These are phyloP conservation scores for Eucalyptus curtisii DNA, from an alignment of 345 rosid genomes.

Conservation along the genomic window DNA sequence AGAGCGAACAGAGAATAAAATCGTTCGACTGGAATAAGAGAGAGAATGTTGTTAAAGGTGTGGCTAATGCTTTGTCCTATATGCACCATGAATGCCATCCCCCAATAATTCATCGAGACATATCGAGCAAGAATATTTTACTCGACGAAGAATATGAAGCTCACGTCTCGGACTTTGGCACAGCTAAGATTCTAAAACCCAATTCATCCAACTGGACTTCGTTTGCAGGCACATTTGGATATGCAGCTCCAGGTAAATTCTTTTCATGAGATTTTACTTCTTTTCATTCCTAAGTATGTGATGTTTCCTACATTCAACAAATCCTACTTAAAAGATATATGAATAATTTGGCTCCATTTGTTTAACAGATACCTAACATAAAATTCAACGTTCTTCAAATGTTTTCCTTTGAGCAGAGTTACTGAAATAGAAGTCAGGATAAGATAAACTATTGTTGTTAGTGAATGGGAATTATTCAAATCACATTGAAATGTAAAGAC, in stretches of 20 bases:
- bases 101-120: background rate
- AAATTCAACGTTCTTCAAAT: background rate
- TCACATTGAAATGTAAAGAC: background rate
- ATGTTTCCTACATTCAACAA: background rate
- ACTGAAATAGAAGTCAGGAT: background rate
- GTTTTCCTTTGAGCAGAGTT: background rate
- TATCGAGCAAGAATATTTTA: background rate
- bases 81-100: background rate
- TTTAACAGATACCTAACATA: background rate
- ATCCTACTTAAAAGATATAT: background rate
- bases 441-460: too few relatives aligned
- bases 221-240: background rate
- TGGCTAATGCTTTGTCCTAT: background rate
- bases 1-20: background rate
- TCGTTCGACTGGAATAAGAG: constrained; percentile 12
- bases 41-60: background rate
- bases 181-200: background rate
- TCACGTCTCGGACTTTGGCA: background rate
- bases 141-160: background rate
- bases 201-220: background rate
- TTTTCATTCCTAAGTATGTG: background rate
- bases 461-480: background rate
- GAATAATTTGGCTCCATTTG: background rate
- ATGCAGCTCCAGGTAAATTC: background rate
- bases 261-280: background rate